Conservation (phyloP, 2,329 filamentous ascomycete genomes). For the Amphichorda felina region DNA sequence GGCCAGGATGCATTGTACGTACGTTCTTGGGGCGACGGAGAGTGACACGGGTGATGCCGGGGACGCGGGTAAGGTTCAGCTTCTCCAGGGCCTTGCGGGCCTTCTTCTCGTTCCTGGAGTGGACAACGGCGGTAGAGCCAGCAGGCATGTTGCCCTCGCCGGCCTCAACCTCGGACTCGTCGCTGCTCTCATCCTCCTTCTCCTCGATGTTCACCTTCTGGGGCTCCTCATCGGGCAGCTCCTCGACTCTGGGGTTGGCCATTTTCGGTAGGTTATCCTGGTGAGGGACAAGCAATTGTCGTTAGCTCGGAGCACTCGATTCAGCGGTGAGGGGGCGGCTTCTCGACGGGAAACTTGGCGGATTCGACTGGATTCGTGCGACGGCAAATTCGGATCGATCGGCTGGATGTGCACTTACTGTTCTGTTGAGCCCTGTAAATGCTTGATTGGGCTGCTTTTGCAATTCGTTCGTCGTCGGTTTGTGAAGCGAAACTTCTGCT, state of each 20-base stretch:
- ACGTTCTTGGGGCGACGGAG: conserved; percentile 98
- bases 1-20: conserved; percentile 31
- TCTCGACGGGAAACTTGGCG: background rate
- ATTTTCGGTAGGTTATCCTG: conserved; percentile 46
- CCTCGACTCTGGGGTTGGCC: conserved; percentile 96
- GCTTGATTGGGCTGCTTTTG: conserved; percentile 17
- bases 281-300: conserved; percentile 9
- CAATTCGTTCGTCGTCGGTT: conserved; percentile 19
- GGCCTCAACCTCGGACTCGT: conserved; percentile 69
- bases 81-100: conserved; percentile 98
- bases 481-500: conserved; percentile 23
- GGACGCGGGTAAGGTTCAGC: conserved; percentile 90
- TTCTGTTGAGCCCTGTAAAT: conserved; percentile 20
- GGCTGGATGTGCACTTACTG: conserved; percentile 18
- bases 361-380: background rate
- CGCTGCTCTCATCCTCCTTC: conserved; percentile 54
- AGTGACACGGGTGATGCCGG: conserved; percentile 96
- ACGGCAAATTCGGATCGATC: background rate
- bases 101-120: conserved; percentile 99
- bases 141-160: conserved; percentile 67
- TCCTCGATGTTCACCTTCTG: conserved; percentile 72
- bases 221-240: conserved; percentile 84
- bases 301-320: conserved; percentile 8
- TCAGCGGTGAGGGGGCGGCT: background rate
- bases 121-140: conserved; percentile 80